Conservation (phyloP, 1,284 basidiomycete genomes). For the Microbotryum saponariae region DNA sequence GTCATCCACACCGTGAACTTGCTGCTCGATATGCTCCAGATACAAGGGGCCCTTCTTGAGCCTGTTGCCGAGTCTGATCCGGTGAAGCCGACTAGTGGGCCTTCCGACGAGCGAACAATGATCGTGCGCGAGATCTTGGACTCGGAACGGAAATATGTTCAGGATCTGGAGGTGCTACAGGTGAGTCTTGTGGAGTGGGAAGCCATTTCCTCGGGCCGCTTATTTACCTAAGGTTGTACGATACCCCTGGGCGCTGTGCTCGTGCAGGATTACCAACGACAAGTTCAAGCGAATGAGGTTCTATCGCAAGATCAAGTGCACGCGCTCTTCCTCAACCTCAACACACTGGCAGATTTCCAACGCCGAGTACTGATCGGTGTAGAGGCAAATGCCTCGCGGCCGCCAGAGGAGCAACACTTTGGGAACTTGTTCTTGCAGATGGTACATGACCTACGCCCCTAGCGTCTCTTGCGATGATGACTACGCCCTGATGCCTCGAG, state of each 20-base stretch:
- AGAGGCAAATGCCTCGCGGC: slow-evolving; percentile 70
- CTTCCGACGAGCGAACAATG: slow-evolving; percentile 57
- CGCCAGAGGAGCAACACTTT: slow-evolving; percentile 54
- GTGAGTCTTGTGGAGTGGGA: slow-evolving; percentile 45
- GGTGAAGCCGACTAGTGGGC: slow-evolving; percentile 31
- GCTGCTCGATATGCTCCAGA: slow-evolving; percentile 73
- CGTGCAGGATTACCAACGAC: slow-evolving; percentile 41
- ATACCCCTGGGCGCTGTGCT: slow-evolving; percentile 10
- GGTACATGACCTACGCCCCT: slow-evolving; percentile 44
- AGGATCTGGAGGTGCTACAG: slow-evolving; percentile 95
- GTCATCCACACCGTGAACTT: slow-evolving; percentile 85
- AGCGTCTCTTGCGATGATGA: slow-evolving; percentile 42
- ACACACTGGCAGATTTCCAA: slow-evolving; percentile 93
- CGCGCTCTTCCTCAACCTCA: slow-evolving; percentile 88
- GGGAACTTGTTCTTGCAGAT: slow-evolving; percentile 52
- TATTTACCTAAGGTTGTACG: slow-evolving; percentile 10
- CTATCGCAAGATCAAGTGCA: slow-evolving; percentile 93
- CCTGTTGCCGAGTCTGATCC: slow-evolving; percentile 9
- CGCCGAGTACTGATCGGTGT: slow-evolving; percentile 91
- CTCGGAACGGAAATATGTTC: slow-evolving; percentile 97
- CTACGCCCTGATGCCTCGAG: background rate
- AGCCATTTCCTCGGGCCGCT: background rate
- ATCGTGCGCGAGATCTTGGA: slow-evolving; percentile 81
- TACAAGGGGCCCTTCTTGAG: slow-evolving; percentile 54
- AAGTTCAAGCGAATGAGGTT: slow-evolving; percentile 66